These are phyloP conservation scores for Phaeosphaeria sp. DNA, from an alignment of 2,329 filamentous ascomycete genomes.

Conservation along the genomic window DNA sequence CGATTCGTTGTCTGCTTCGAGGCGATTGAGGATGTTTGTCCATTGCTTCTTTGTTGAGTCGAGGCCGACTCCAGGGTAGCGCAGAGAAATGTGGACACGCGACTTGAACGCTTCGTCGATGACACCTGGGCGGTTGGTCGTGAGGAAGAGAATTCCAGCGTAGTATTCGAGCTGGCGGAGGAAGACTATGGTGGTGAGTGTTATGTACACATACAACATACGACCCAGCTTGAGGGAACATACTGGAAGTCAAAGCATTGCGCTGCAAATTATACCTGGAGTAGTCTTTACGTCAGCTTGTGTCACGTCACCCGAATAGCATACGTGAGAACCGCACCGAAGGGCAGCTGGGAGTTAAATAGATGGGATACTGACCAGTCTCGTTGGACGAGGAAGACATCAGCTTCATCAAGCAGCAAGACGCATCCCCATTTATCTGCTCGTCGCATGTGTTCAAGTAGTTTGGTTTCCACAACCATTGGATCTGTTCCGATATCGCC, in stretches of 20 bases:
- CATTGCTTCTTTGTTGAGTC: neutral
- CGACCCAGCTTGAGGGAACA: neutral
- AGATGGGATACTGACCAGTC: neutral
- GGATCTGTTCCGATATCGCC: neutral
- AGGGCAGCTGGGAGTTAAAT: neutral
- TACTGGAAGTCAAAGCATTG: neutral
- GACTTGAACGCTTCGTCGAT: conserved; percentile 2
- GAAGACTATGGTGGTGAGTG: neutral
- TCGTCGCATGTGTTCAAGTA: neutral
- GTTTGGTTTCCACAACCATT: neutral
- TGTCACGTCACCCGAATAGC: neutral
- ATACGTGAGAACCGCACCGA: no score
- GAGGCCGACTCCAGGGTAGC: neutral
- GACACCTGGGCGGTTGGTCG: neutral
- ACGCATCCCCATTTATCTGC: neutral
- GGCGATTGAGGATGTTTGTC: neutral
- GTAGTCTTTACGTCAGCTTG: neutral
- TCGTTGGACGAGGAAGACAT: neutral
- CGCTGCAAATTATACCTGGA: neutral
- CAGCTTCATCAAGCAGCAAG: neutral
- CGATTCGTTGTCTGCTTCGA: neutral
- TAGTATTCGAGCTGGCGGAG: conserved; percentile 1
- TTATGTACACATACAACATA: neutral
- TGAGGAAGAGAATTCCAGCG: neutral
- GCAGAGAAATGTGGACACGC: neutral